Percentiles rank a stretch among this genome's conserved stretches.
Conservation (phyloP, 129 eudicot species). For the Smallanthus sonchifolius region DNA sequence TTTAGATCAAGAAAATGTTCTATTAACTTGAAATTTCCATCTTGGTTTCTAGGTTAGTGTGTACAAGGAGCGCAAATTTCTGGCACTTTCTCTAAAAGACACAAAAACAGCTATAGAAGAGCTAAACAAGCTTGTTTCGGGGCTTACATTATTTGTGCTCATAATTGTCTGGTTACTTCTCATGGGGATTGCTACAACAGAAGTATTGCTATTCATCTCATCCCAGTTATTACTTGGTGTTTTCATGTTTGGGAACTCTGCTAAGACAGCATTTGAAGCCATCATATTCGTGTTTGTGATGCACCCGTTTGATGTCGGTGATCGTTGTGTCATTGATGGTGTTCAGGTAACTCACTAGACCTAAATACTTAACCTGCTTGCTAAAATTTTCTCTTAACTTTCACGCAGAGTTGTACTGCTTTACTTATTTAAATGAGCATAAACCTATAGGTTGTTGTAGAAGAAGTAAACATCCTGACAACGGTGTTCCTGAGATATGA, state of each 20-base stretch:
- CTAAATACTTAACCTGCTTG: neutral
- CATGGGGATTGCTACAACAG: slow-evolving; percentile 60
- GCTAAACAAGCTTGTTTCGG: slow-evolving; percentile 51
- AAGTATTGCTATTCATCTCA: slow-evolving; percentile 56
- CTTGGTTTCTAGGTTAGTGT: slow-evolving; percentile 43
- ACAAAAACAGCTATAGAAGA: slow-evolving; percentile 66
- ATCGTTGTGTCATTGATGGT: slow-evolving; percentile 69
- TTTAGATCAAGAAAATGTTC: neutral
- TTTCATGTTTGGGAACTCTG: slow-evolving; percentile 57
- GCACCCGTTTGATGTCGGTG: slow-evolving; percentile 78
- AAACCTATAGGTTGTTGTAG: slow-evolving; percentile 56
- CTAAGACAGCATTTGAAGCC: slow-evolving; percentile 59
- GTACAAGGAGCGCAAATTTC: slow-evolving; percentile 55
- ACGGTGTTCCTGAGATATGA: slow-evolving; percentile 64
- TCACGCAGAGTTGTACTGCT: neutral
- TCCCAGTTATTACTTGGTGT: slow-evolving; percentile 58
- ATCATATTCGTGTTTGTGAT: slow-evolving; percentile 53
- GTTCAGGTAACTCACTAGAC: slow-evolving; percentile 47
- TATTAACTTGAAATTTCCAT: neutral
- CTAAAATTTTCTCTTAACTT: neutral
- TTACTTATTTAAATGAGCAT: neutral
- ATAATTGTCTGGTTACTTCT: slow-evolving; percentile 53
- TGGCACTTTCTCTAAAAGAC: slow-evolving; percentile 58
- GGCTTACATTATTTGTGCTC: slow-evolving; percentile 23
- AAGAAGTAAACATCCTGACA: slow-evolving; percentile 68